Conservation (phyloP, 805 yeast species). For the Metschnikowia baotianmanensis region DNA sequence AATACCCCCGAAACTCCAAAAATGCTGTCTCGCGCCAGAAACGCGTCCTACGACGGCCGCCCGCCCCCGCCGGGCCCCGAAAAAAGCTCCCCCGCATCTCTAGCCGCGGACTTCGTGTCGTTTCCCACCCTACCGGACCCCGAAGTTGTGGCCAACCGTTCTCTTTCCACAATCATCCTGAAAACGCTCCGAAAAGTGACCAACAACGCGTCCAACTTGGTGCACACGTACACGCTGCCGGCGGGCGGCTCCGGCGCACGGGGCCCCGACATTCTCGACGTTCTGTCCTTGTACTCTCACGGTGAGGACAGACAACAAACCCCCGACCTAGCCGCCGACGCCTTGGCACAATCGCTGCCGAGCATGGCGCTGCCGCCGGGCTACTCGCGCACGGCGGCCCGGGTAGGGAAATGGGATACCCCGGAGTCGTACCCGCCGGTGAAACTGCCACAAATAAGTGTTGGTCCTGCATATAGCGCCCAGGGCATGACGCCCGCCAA, state of each 20-base stretch:
- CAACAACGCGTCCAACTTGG: conserved; percentile 40
- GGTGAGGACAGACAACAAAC: neutral
- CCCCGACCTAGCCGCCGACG: neutral
- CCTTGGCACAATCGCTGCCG: neutral
- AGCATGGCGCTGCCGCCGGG: neutral
- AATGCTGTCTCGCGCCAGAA: conserved; percentile 1
- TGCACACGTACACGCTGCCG: conserved; percentile 20
- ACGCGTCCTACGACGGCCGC: conserved; percentile 4
- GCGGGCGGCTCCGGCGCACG: conserved; percentile 1
- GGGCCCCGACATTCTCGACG: conserved; percentile 9
- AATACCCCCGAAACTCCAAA: neutral
- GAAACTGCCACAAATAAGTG: neutral
- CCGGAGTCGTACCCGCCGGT: neutral
- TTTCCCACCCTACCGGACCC: conserved; percentile 46
- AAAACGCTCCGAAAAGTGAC: conserved; percentile 42
- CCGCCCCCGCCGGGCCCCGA: conserved; percentile 1
- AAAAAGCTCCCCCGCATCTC: neutral
- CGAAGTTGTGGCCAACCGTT: conserved; percentile 31
- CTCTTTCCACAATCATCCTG: conserved; percentile 34
- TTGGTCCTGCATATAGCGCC: too few species aligned
- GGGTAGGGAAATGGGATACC: neutral
- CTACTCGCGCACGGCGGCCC: neutral
- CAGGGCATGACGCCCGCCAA: too few species aligned
- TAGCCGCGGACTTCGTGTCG: conserved; percentile 34
- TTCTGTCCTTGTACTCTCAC: conserved; percentile 10